Evolutionary conservation across 1,284 basidiomycete genomes (phyloP).

Genomic region (Rhodotorula sp.): DNA sequence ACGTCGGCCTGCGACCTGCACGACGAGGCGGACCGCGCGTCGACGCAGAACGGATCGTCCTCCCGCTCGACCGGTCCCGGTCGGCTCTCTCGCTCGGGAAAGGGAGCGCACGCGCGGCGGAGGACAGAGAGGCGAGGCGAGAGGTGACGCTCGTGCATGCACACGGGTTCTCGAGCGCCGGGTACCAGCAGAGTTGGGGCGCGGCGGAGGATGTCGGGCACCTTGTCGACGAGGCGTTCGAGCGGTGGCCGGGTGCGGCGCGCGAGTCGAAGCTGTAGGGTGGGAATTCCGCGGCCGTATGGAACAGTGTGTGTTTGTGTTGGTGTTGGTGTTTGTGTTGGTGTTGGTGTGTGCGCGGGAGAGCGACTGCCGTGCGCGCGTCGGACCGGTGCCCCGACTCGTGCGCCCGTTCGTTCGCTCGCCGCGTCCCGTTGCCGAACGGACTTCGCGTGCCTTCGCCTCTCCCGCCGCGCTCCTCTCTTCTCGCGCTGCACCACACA

Average conservation of each 20-base stretch:
- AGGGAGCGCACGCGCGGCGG: conserved; percentile 42
- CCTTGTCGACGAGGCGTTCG: conserved; percentile 35
- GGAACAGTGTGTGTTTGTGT: too few species aligned
- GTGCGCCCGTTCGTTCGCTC: too few species aligned
- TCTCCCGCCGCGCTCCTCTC: not conserved
- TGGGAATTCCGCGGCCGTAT: too few species aligned
- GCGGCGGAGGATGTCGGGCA: conserved; percentile 44
- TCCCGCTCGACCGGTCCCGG: conserved; percentile 31
- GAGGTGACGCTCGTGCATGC: conserved; percentile 64
- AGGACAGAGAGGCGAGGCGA: conserved; percentile 52
- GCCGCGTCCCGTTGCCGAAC: too few species aligned
- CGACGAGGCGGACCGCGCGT: conserved; percentile 67
- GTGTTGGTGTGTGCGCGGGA: too few species aligned
- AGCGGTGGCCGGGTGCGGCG: not conserved
- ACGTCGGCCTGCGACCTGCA: conserved; percentile 68
- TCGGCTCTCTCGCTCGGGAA: not conserved
- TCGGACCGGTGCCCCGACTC: too few species aligned
- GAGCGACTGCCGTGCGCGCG: too few species aligned
- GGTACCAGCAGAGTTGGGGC: conserved; percentile 46
- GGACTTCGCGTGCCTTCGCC: too few species aligned
- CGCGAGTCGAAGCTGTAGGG: conserved; percentile 4
- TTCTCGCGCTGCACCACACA: too few species aligned
- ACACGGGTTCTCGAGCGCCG: conserved; percentile 63
- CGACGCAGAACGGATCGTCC: conserved; percentile 58
- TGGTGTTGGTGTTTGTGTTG: too few species aligned